phyloP scores from a whole-genome alignment of 352 stramenopile species.

The Albugo candida region DNA sequence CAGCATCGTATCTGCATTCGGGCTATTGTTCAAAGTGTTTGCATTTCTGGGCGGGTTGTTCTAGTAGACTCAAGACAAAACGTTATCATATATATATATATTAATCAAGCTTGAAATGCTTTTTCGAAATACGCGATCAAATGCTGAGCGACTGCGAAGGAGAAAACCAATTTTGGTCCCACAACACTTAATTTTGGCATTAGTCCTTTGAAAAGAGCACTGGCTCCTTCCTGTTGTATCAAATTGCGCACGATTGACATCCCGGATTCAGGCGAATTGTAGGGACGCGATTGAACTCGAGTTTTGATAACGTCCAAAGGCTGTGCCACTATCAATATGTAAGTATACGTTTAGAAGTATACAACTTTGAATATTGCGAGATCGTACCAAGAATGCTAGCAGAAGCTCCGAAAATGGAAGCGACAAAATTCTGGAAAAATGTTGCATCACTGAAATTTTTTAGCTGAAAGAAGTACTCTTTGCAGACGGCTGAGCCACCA shows the following conservation, averaged over 20 bases:
- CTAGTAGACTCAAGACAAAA: background rate
- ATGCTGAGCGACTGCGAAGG: constrained; percentile 89
- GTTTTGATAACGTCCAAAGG: constrained; percentile 93
- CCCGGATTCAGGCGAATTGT: constrained; percentile 86
- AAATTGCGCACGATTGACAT: constrained; percentile 82
- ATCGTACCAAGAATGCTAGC: constrained; percentile 62
- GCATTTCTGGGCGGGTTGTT: background rate
- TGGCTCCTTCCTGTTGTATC: constrained; percentile 81
- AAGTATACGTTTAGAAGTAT: background rate
- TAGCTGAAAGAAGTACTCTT: constrained; percentile 83
- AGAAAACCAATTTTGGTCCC: constrained; percentile 92
- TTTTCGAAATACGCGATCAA: constrained; percentile 89
- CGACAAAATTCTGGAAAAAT: constrained; percentile 85
- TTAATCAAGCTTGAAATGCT: constrained; percentile 17
- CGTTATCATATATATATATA: background rate
- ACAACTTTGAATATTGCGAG: background rate
- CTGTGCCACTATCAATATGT: constrained; percentile 50
- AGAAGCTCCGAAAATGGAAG: constrained; percentile 60
- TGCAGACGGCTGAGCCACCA: constrained; percentile 72
- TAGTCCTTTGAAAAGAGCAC: constrained; percentile 89
- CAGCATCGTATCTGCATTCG: constrained; percentile 1
- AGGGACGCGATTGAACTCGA: constrained; percentile 83
- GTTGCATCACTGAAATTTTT: constrained; percentile 80
- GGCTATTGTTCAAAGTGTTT: background rate
- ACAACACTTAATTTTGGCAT: constrained; percentile 90